Conservation (phyloP, 768 basidiomycete genomes). For the Cystobasidium tubakii region DNA sequence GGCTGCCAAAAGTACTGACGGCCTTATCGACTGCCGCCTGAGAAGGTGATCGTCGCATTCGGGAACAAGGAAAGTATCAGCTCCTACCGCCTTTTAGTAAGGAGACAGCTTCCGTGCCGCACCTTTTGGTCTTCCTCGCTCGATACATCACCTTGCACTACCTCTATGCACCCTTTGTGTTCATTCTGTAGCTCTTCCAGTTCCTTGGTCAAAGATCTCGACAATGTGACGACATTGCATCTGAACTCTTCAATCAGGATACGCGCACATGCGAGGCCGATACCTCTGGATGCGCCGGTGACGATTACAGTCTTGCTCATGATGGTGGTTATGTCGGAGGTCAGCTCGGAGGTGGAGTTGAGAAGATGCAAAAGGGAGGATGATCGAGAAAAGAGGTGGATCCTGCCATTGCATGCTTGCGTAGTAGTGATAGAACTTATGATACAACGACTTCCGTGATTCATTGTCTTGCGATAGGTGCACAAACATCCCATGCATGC, state of each 20-base stretch:
- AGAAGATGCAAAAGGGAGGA: no score
- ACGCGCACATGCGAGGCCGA: conserved; percentile 30
- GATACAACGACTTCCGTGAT: no score
- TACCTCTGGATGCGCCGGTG: conserved; percentile 29
- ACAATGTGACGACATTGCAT: conserved; percentile 33
- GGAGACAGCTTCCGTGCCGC: neutral
- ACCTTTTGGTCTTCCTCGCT: conserved; percentile 34
- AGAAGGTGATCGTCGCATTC: neutral
- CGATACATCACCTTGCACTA: conserved; percentile 27
- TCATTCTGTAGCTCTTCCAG: conserved; percentile 17
- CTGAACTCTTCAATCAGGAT: conserved; percentile 30
- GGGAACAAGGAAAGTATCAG: neutral
- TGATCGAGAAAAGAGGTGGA: neutral
- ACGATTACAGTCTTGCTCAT: conserved; percentile 19
- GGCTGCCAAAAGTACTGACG: conserved; percentile 20
- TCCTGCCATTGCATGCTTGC: neutral
- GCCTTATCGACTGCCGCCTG: conserved; percentile 34
- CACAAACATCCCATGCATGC: no score
- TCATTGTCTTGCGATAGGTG: no score
- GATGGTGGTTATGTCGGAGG: neutral
- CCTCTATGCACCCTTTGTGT: neutral
- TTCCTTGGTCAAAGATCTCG: conserved; percentile 12
- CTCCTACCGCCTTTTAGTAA: neutral
- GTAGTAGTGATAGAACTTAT: no score
- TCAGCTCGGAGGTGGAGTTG: no score